A percentile compares a stretch with the other conserved stretches of the same genome.
phyloP scores from a whole-genome alignment of 129 eudicot genomes.

The Helichrysum umbraculigerum region DNA sequence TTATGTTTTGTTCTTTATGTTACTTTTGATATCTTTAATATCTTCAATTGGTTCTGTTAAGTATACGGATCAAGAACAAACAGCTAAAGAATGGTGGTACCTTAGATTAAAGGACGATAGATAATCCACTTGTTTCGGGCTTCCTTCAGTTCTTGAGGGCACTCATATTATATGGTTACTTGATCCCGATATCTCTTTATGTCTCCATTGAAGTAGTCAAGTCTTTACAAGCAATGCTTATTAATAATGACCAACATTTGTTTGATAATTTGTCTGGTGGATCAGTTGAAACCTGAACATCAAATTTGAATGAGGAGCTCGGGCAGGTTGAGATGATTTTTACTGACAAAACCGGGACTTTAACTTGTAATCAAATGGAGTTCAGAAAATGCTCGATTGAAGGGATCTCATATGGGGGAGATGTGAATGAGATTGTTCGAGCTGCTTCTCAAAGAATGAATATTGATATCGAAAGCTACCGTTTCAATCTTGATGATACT shows the following conservation, averaged over 20 bases:
- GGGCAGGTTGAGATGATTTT: constrained; percentile 59
- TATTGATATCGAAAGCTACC: constrained; percentile 46
- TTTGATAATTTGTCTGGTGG: constrained; percentile 43
- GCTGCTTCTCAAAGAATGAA: constrained; percentile 59
- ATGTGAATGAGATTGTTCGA: constrained; percentile 45
- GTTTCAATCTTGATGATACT: constrained; percentile 41
- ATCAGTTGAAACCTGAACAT: constrained; percentile 46
- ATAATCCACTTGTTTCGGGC: too few relatives aligned
- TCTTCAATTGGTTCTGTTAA: too few relatives aligned
- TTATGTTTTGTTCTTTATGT: constrained; percentile 12
- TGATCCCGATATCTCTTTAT: constrained; percentile 53
- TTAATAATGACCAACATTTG: constrained; percentile 46
- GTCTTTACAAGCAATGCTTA: constrained; percentile 56
- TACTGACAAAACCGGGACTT: constrained; percentile 56
- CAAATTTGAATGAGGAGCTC: constrained; percentile 56
- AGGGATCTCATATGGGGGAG: constrained; percentile 56
- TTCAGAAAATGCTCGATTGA: constrained; percentile 56
- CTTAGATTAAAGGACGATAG: too few relatives aligned
- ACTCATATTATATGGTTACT: constrained; percentile 14
- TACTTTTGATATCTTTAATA: too few relatives aligned
- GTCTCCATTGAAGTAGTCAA: constrained; percentile 57
- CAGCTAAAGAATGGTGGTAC: too few relatives aligned
- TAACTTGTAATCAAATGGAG: constrained; percentile 62
- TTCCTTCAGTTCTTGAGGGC: too few relatives aligned
- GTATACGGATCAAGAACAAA: too few relatives aligned